phyloP scores from a whole-genome alignment of 495 filamentous ascomycete genomes.

The Daldinia concentrica region DNA sequence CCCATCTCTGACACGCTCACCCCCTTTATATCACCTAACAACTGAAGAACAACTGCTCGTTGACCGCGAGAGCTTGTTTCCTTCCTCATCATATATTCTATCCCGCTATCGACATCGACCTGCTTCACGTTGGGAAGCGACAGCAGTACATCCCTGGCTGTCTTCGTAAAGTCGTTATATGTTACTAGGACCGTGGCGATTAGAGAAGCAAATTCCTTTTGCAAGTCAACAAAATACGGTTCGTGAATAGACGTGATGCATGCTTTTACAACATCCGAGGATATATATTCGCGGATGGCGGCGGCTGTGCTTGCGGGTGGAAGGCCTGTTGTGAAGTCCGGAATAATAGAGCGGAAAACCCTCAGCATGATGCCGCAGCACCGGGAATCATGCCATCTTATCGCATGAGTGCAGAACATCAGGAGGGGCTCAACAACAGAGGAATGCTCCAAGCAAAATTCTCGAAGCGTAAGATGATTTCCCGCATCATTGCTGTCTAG shows the following conservation, averaged over 20 bases:
- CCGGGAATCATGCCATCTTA: conserved; percentile 89
- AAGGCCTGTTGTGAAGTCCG: conserved; percentile 66
- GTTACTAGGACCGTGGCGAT: conserved; percentile 85
- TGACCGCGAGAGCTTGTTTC: conserved; percentile 72
- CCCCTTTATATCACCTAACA: conserved; percentile 85
- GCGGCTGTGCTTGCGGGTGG: conserved; percentile 55
- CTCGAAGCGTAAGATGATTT: conserved; percentile 67
- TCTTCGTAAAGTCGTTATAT: conserved; percentile 71
- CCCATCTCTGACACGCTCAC: conserved; percentile 93
- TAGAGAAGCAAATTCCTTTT: conserved; percentile 88
- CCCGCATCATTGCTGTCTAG: conserved; percentile 23
- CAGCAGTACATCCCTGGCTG: conserved; percentile 64
- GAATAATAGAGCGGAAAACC: conserved; percentile 82
- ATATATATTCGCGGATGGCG: conserved; percentile 91
- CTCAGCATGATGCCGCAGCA: conserved; percentile 86
- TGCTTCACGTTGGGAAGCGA: conserved; percentile 63
- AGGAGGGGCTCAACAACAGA: conserved; percentile 86
- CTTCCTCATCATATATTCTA: conserved; percentile 62
- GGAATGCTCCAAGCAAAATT: conserved; percentile 82
- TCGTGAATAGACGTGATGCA: conserved; percentile 91
- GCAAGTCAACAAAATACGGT: conserved; percentile 94
- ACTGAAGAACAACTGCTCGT: conserved; percentile 82
- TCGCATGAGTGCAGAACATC: conserved; percentile 87
- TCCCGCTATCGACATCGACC: conserved; percentile 67
- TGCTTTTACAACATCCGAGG: conserved; percentile 80